phyloP scores from a whole-genome alignment of 345 rosid species.

The Zanthoxylum bungeanum region DNA sequence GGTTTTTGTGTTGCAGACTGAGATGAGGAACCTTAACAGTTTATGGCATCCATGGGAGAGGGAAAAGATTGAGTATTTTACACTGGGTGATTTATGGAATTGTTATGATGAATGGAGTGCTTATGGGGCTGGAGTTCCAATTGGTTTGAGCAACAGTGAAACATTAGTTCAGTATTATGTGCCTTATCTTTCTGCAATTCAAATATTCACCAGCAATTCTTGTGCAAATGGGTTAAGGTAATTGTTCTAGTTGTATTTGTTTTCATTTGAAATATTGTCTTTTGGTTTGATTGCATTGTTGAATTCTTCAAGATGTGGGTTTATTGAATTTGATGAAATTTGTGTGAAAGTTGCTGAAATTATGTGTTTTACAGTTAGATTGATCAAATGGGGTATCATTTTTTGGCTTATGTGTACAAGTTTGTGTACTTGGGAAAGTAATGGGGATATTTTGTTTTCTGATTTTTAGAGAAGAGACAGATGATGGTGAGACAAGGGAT shows the following conservation, averaged over 20 bases:
- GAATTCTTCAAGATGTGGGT: not conserved
- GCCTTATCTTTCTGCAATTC: constrained; percentile 96
- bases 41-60: constrained; percentile 96
- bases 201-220: constrained; percentile 82
- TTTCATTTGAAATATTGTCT: not conserved
- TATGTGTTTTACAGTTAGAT: not conserved
- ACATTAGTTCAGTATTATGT: constrained; percentile 93
- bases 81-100: constrained; percentile 80
- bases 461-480: constrained; percentile 69
- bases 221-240: constrained; percentile 70
- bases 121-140: constrained; percentile 97
- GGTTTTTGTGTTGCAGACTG: constrained; percentile 45
- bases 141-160: constrained; percentile 58
- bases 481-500: constrained; percentile 78
- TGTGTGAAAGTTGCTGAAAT: not conserved
- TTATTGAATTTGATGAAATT: not conserved
- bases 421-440: not conserved
- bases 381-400: not conserved
- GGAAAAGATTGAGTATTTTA: constrained; percentile 82
- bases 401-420: not conserved
- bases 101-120: constrained; percentile 99
- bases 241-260: not conserved
- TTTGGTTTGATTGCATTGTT: not conserved
- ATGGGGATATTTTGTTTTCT: not conserved
- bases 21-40: constrained; percentile 76